Evolutionary conservation across 2,329 filamentous ascomycete species (phyloP).

Genomic region (Acrocalymma vagum): DNA sequence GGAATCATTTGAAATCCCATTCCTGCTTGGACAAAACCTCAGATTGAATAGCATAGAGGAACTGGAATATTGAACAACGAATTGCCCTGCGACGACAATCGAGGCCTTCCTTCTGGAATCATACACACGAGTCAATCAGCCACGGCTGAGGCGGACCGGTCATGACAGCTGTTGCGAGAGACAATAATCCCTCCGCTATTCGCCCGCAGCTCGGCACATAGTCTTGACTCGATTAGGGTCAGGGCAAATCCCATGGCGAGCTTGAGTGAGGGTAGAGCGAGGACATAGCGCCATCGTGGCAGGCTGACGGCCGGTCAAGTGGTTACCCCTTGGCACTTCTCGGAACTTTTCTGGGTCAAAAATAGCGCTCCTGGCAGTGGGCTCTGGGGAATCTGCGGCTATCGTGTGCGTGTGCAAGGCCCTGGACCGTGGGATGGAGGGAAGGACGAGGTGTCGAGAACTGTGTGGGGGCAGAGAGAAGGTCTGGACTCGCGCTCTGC

Average conservation of each 20-base stretch:
- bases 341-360: slow-evolving; percentile 4
- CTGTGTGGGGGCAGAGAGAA: slow-evolving; percentile 4
- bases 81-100: too few relatives aligned
- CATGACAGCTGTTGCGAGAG: too few relatives aligned
- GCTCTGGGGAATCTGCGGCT: background rate
- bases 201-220: background rate
- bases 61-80: too few relatives aligned
- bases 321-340: slow-evolving; percentile 2
- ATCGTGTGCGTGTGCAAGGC: background rate
- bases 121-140: too few relatives aligned
- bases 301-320: slow-evolving; percentile 15
- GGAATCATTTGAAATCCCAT: slow-evolving; percentile 1
- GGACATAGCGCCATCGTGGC: slow-evolving; percentile 8
- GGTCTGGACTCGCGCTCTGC: slow-evolving; percentile 11
- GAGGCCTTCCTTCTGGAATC: too few relatives aligned
- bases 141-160: too few relatives aligned
- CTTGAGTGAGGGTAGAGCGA: slow-evolving; percentile 2
- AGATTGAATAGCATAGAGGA: too few relatives aligned
- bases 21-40: too few relatives aligned
- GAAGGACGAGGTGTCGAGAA: slow-evolving; percentile 2
- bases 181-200: too few relatives aligned
- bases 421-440: background rate
- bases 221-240: background rate
- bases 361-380: slow-evolving; percentile 8
- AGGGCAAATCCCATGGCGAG: slow-evolving; percentile 1